Percentiles rank a stretch among this genome's conserved stretches.
phyloP scores from a whole-genome alignment of 2,329 filamentous ascomycete species.

The Sporothrix pseudoabietina region DNA sequence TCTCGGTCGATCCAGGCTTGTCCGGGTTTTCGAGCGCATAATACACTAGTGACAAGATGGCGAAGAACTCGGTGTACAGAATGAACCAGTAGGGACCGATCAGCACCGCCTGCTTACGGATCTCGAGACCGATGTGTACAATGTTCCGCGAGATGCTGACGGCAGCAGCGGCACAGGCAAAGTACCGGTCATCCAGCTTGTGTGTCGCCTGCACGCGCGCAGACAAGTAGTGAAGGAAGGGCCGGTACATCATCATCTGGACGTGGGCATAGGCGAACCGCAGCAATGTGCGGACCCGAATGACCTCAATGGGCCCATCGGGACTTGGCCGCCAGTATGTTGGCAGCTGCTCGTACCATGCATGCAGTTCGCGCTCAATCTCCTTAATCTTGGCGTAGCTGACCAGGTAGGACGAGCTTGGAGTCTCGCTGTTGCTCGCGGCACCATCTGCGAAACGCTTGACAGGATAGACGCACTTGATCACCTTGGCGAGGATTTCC shows the following conservation, averaged over 20 bases:
- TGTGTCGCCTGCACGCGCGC: conserved; percentile 59
- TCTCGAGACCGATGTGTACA: conserved; percentile 73
- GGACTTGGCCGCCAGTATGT: conserved; percentile 75
- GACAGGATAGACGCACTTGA: conserved; percentile 67
- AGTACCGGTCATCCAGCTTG: conserved; percentile 72
- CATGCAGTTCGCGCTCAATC: conserved; percentile 64
- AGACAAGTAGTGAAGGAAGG: conserved; percentile 82
- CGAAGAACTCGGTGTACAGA: conserved; percentile 81
- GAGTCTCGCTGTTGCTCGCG: conserved; percentile 46
- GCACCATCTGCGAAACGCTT: conserved; percentile 56
- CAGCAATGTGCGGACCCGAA: conserved; percentile 77
- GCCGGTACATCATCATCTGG: conserved; percentile 79
- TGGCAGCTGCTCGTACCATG: conserved; percentile 69
- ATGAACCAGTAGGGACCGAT: conserved; percentile 86
- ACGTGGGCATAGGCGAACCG: conserved; percentile 81
- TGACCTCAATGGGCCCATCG: conserved; percentile 72
- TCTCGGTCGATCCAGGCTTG: conserved; percentile 72
- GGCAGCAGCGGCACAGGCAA: conserved; percentile 68
- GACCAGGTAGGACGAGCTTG: conserved; percentile 60
- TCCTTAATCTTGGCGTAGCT: conserved; percentile 65
- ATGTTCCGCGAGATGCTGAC: conserved; percentile 70
- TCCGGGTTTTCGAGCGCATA: conserved; percentile 80
- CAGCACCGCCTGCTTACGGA: conserved; percentile 44
- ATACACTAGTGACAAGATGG: conserved; percentile 76
- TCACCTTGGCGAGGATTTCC: conserved; percentile 64